phyloP scores from a whole-genome alignment of 192 early-diverging fungal genomes.

The Linderina pennispora region DNA sequence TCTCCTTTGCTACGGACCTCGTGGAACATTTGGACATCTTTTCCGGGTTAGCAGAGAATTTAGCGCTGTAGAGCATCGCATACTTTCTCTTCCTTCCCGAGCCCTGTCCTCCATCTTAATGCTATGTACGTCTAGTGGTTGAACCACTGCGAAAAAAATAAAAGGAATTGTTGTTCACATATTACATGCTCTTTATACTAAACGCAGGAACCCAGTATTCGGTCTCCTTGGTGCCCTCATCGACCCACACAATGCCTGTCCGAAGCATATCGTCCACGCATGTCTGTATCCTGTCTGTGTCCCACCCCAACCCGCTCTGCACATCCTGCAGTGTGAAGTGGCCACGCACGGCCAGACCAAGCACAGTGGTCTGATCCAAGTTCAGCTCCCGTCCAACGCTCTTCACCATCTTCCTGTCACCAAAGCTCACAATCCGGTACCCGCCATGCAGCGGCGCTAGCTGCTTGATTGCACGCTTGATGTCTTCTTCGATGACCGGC shows the following conservation, averaged over 20 bases:
- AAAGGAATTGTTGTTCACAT: too few species aligned
- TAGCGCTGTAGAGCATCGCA: too few species aligned
- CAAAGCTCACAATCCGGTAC: conserved; percentile 80
- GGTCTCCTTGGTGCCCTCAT: conserved; percentile 5
- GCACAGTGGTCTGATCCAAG: conserved; percentile 63
- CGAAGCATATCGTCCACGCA: conserved; percentile 41
- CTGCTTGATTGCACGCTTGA: conserved; percentile 76
- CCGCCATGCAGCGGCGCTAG: conserved; percentile 83
- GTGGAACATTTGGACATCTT: too few species aligned
- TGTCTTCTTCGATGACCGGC: conserved; percentile 68
- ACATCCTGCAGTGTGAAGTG: conserved; percentile 32
- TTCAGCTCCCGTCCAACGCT: conserved; percentile 88
- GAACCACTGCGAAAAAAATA: too few species aligned
- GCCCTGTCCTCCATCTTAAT: too few species aligned
- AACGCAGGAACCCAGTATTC: conserved; percentile 44
- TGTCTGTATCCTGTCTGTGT: conserved; percentile 19
- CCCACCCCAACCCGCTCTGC: conserved; percentile 22
- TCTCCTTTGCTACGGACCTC: too few species aligned
- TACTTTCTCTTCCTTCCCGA: too few species aligned
- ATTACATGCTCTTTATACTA: conserved; percentile 1
- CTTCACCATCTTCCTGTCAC: conserved; percentile 74
- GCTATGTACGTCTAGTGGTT: too few species aligned
- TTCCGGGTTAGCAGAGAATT: too few species aligned
- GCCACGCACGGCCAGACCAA: conserved; percentile 61
- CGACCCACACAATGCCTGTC: conserved; percentile 38